Percentiles rank a stretch among this genome's conserved stretches.
phyloP scores from a whole-genome alignment of 1,139 yeast species.

The Suhomyces coccinellae region DNA sequence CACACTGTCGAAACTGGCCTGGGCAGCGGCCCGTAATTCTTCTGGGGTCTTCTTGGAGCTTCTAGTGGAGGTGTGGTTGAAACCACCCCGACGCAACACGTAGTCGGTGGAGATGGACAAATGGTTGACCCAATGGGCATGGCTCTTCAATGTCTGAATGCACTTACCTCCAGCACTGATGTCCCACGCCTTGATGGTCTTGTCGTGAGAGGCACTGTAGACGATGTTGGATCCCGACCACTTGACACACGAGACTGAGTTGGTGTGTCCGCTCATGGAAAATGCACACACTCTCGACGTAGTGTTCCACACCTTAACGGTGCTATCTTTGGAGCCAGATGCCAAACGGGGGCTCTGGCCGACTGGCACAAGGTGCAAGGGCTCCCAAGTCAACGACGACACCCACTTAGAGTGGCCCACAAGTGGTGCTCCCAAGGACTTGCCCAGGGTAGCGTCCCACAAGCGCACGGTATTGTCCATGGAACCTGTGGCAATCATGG shows the following conservation, averaged over 20 bases:
- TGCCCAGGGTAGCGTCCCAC: constrained; percentile 78
- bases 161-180: constrained; percentile 72
- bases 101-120: constrained; percentile 88
- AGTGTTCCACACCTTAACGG: constrained; percentile 89
- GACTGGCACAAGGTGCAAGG: constrained; percentile 71
- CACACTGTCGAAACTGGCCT: constrained; percentile 68
- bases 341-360: constrained; percentile 74
- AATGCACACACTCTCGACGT: constrained; percentile 64
- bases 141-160: constrained; percentile 77
- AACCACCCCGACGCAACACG: constrained; percentile 80
- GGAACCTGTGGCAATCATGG: constrained; percentile 89
- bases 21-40: constrained; percentile 39
- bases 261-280: constrained; percentile 85
- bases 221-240: constrained; percentile 93
- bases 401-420: constrained; percentile 89
- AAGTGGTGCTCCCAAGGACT: constrained; percentile 69
- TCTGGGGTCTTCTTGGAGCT: constrained; percentile 25
- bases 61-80: constrained; percentile 49
- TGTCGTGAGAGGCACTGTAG: constrained; percentile 93
- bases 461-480: constrained; percentile 88
- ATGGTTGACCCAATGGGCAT: constrained; percentile 98
- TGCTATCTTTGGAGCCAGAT: constrained; percentile 90
- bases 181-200: constrained; percentile 92
- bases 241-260: constrained; percentile 88
- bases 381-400: constrained; percentile 91